A percentile compares a stretch with the other conserved stretches of the same genome.
These are phyloP conservation scores for Daedaleopsis sinensis DNA, from an alignment of 768 basidiomycete genomes.

Conservation along the genomic window DNA sequence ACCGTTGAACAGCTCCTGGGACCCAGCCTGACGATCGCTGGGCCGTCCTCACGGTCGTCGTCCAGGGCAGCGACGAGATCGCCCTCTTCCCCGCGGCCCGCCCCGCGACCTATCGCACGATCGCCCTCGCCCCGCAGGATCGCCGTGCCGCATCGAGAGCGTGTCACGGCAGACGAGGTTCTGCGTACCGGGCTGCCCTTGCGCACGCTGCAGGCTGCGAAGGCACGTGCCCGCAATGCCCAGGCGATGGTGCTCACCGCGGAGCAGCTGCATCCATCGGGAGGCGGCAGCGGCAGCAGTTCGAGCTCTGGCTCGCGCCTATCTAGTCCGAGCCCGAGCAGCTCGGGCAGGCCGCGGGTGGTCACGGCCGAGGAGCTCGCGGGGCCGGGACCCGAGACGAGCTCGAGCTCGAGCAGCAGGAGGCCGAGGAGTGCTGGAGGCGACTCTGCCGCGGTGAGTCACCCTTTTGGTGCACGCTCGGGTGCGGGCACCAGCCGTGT, in stretches of 20 bases:
- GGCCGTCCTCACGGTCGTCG: conserved; percentile 1
- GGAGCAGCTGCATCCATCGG: conserved; percentile 53
- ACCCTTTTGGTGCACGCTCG: not conserved
- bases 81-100: not conserved
- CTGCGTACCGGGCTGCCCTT: conserved; percentile 17
- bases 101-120: not conserved
- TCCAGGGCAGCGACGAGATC: not conserved
- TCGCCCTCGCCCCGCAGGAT: not conserved
- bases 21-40: conserved; percentile 16
- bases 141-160: conserved; percentile 2
- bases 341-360: conserved; percentile 48
- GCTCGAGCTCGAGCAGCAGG: not conserved
- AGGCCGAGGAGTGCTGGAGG: not conserved
- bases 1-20: conserved; percentile 19
- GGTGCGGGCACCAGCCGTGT: not conserved
- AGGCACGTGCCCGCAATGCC: conserved; percentile 14
- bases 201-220: conserved; percentile 16
- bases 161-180: conserved; percentile 18
- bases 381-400: not conserved
- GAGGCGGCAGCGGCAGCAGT: not conserved
- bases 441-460: not conserved
- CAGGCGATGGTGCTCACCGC: conserved; percentile 48
- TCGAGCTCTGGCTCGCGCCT: conserved; percentile 38
- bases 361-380: conserved; percentile 3
- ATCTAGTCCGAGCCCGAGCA: conserved; percentile 48